Evolutionary conservation across 2,329 filamentous ascomycete species (phyloP).

Genomic region (Diaporthe citrichinensis): DNA sequence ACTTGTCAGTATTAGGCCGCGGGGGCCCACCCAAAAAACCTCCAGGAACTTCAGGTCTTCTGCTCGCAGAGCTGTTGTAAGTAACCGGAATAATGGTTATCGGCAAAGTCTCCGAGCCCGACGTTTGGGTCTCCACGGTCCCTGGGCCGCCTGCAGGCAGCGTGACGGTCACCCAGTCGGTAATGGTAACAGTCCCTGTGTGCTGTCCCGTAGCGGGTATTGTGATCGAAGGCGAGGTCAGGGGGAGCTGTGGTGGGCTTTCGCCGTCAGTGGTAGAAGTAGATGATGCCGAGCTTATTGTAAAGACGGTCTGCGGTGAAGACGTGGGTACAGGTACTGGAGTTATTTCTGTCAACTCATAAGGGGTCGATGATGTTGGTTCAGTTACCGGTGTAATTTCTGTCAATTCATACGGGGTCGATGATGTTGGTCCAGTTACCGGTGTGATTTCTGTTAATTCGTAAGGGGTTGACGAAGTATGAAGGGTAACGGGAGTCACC

Average conservation of each 20-base stretch:
- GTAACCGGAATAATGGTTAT: neutral
- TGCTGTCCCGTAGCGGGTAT: neutral
- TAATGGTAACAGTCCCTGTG: neutral
- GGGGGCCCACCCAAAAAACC: neutral
- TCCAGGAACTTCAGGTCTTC: neutral
- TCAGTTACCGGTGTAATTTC: neutral
- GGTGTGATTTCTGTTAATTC: neutral
- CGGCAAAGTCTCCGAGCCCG: neutral
- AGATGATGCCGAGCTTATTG: neutral
- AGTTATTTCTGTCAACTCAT: neutral
- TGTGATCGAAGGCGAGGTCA: neutral
- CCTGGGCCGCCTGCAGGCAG: neutral
- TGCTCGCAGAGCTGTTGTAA: neutral
- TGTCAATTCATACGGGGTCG: neutral
- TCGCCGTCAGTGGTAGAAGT: neutral
- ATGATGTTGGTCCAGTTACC: neutral
- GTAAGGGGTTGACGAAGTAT: neutral
- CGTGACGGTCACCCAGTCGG: conserved; percentile 3
- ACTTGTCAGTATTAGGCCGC: too few species aligned
- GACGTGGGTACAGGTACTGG: neutral
- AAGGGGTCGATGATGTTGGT: neutral
- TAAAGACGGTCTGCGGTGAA: neutral
- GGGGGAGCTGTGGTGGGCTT: neutral
- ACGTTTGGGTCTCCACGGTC: neutral
- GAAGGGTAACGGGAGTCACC: neutral